These are phyloP conservation scores for Coniochaeta ligniaria DNA, from an alignment of 2,329 filamentous ascomycete species.

Conservation along the genomic window DNA sequence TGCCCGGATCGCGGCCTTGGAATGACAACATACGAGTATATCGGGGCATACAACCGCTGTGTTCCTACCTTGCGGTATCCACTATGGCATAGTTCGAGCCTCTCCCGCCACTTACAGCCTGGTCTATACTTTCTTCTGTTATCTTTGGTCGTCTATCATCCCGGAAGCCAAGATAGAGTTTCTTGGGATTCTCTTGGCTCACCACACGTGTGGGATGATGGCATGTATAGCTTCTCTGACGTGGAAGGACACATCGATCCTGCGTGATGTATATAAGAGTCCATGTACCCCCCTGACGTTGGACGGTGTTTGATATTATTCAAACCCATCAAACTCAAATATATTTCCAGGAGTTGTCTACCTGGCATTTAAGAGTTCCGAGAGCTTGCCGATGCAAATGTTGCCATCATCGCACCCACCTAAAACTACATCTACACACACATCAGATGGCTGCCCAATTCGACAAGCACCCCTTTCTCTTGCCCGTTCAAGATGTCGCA, in stretches of 20 bases:
- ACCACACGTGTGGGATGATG: neutral
- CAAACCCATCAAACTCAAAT: neutral
- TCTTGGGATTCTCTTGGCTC: neutral
- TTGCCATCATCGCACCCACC: conserved; percentile 2
- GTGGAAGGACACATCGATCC: neutral
- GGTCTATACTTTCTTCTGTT: neutral
- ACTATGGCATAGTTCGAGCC: neutral
- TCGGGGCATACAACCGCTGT: neutral
- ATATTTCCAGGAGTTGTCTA: neutral
- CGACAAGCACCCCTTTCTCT: conserved; percentile 51
- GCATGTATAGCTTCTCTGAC: neutral
- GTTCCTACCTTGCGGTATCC: neutral
- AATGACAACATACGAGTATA: neutral
- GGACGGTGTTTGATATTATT: neutral
- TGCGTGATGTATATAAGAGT: neutral
- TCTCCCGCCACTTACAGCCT: neutral
- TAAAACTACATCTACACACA: conserved; percentile 6
- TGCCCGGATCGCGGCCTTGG: neutral
- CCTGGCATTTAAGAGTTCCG: neutral
- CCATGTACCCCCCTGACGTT: neutral
- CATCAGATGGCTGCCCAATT: conserved; percentile 36
- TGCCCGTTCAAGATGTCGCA: conserved; percentile 55
- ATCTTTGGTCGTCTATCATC: neutral
- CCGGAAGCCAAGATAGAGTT: conserved; percentile 1
- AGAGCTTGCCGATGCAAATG: neutral